Conservation (phyloP, 2,329 filamentous ascomycete species). For the Fusarium pseudoanthophilum region DNA sequence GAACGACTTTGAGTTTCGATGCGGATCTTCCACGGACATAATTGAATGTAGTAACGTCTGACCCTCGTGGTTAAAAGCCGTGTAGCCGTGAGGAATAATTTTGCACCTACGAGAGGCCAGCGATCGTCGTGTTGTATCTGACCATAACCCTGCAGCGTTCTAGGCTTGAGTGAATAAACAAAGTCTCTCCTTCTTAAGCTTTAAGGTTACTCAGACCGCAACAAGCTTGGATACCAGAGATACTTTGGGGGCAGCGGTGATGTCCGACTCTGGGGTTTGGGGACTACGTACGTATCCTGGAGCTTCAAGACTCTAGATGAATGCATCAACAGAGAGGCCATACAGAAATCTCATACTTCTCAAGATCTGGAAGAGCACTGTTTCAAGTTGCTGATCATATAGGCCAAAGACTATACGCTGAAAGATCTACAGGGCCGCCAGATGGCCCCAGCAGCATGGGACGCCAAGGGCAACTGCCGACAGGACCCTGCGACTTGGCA, state of each 20-base stretch:
- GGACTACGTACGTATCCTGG: no score
- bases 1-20: not conserved
- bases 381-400: not conserved
- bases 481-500: conserved; percentile 3
- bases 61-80: not conserved
- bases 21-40: conserved; percentile 8
- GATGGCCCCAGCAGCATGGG: not conserved
- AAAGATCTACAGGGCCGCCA: not conserved
- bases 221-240: not conserved
- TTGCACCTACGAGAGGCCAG: conserved; percentile 17
- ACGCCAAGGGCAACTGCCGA: not conserved
- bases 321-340: not conserved
- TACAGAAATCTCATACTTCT: not conserved
- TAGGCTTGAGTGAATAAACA: not conserved
- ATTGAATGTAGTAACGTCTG: not conserved
- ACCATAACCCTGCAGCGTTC: not conserved
- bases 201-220: not conserved
- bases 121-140: not conserved
- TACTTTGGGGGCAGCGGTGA: not conserved
- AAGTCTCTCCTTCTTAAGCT: not conserved
- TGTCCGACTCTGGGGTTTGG: not conserved
- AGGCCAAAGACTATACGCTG: not conserved
- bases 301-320: no score
- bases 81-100: not conserved
- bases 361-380: no score